Conservation (phyloP, 2,329 filamentous ascomycete genomes). For the Venturia asperata region DNA sequence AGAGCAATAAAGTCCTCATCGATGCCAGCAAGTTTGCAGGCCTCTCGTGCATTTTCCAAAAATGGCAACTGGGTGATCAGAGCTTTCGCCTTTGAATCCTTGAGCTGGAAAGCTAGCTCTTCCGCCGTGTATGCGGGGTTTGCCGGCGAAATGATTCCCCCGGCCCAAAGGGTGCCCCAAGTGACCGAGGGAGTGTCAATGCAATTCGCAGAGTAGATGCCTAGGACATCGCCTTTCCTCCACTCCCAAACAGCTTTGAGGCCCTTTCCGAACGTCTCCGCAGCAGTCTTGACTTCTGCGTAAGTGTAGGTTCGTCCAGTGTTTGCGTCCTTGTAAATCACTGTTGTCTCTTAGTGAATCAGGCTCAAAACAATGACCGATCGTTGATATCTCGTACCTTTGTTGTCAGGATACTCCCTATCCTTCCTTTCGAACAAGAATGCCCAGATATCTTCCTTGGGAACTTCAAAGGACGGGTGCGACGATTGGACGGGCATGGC, state of each 20-base stretch:
- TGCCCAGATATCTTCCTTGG: constrained; percentile 68
- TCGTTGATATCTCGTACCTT: constrained; percentile 46
- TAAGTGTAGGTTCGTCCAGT: constrained; percentile 65
- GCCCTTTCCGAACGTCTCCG: constrained; percentile 71
- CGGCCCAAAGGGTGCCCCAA: constrained; percentile 77
- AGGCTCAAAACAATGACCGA: not conserved
- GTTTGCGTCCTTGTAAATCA: constrained; percentile 69
- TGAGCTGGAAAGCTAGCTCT: constrained; percentile 78
- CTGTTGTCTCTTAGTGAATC: constrained; percentile 40
- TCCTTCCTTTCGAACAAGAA: constrained; percentile 67
- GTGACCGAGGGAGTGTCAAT: constrained; percentile 73
- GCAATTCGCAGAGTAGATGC: constrained; percentile 75
- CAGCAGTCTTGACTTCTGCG: constrained; percentile 55
- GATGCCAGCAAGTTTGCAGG: constrained; percentile 64
- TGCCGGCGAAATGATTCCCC: constrained; percentile 73
- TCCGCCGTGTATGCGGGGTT: constrained; percentile 81
- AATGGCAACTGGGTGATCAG: constrained; percentile 66
- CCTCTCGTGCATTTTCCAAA: constrained; percentile 57
- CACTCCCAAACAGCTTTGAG: constrained; percentile 68
- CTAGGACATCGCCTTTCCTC: constrained; percentile 76
- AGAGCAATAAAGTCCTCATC: constrained; percentile 65
- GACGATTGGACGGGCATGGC: constrained; percentile 64
- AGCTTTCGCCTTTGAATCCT: constrained; percentile 66
- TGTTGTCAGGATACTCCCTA: constrained; percentile 60
- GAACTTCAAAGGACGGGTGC: constrained; percentile 60